Evolutionary conservation across 495 filamentous ascomycete genomes (phyloP).

Genomic region (Xanthoparmelia taractica): DNA sequence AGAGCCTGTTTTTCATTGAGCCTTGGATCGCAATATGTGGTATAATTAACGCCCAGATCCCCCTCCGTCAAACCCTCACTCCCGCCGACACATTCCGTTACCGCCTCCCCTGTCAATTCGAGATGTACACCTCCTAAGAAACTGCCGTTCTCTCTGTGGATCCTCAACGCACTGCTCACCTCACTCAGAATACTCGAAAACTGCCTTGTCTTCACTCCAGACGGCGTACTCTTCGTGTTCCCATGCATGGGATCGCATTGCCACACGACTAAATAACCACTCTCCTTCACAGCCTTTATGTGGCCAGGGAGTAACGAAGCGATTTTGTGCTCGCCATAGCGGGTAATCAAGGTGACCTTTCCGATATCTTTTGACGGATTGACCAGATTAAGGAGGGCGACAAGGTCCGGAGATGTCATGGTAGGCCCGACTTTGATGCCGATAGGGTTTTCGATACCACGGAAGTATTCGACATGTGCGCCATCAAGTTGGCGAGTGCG

Average conservation of each 20-base stretch:
- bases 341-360: conserved; percentile 91
- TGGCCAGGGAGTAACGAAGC: conserved; percentile 63
- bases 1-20: conserved; percentile 97
- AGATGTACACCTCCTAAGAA: conserved; percentile 92
- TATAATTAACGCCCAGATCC: conserved; percentile 80
- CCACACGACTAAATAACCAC: conserved; percentile 76
- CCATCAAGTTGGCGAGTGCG: conserved; percentile 86
- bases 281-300: conserved; percentile 72
- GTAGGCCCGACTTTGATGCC: conserved; percentile 92
- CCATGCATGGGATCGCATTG: conserved; percentile 99
- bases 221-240: conserved; percentile 52
- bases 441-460: conserved; percentile 89
- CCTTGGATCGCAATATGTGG: conserved; percentile 88
- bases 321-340: conserved; percentile 77
- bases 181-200: conserved; percentile 84
- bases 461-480: conserved; percentile 95
- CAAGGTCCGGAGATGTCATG: conserved; percentile 65
- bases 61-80: conserved; percentile 81
- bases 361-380: conserved; percentile 76
- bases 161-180: conserved; percentile 65
- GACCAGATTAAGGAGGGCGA: conserved; percentile 68
- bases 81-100: conserved; percentile 92
- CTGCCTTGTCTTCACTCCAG: conserved; percentile 74
- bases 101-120: conserved; percentile 89
- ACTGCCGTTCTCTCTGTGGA: conserved; percentile 74